phyloP scores from a whole-genome alignment of 495 filamentous ascomycete genomes.

The Ascobolus immersus region DNA sequence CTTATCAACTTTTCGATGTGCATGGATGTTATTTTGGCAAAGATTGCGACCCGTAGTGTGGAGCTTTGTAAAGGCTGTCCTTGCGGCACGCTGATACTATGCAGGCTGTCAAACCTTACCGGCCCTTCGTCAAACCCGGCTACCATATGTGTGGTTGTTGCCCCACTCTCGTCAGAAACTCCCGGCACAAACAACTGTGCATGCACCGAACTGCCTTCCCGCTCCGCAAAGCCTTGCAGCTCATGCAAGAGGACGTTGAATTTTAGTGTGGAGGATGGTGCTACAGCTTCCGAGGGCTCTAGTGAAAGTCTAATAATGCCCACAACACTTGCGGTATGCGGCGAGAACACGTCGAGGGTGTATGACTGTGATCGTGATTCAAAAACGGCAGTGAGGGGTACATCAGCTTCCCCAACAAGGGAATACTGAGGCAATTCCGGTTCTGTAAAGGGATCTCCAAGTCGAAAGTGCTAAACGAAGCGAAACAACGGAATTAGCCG shows the following conservation, averaged over 20 bases:
- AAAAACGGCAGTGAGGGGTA: constrained; percentile 81
- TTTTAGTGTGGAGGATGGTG: constrained; percentile 74
- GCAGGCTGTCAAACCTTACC: constrained; percentile 85
- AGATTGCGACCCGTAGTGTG: constrained; percentile 69
- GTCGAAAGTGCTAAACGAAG: constrained; percentile 30
- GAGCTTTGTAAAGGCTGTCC: constrained; percentile 42
- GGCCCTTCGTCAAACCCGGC: constrained; percentile 85
- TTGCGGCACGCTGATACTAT: constrained; percentile 93
- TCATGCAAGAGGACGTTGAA: constrained; percentile 99
- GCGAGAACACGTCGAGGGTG: constrained; percentile 62
- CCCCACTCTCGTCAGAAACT: constrained; percentile 73
- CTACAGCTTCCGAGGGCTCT: constrained; percentile 53
- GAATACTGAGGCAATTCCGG: constrained; percentile 75
- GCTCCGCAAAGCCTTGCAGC: constrained; percentile 83
- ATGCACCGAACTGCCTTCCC: constrained; percentile 86
- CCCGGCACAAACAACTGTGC: constrained; percentile 87
- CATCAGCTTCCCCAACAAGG: constrained; percentile 76
- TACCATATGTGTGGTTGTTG: constrained; percentile 84
- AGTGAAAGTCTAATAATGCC: constrained; percentile 76
- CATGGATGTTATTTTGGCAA: constrained; percentile 73
- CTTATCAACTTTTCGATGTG: constrained; percentile 92
- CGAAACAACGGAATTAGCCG: no score
- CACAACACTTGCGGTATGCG: constrained; percentile 71
- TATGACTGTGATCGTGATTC: constrained; percentile 91
- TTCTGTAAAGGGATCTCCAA: constrained; percentile 72